These are phyloP conservation scores for Mycosphaerella arachidis DNA, from an alignment of 2,329 filamentous ascomycete genomes.

Conservation along the genomic window DNA sequence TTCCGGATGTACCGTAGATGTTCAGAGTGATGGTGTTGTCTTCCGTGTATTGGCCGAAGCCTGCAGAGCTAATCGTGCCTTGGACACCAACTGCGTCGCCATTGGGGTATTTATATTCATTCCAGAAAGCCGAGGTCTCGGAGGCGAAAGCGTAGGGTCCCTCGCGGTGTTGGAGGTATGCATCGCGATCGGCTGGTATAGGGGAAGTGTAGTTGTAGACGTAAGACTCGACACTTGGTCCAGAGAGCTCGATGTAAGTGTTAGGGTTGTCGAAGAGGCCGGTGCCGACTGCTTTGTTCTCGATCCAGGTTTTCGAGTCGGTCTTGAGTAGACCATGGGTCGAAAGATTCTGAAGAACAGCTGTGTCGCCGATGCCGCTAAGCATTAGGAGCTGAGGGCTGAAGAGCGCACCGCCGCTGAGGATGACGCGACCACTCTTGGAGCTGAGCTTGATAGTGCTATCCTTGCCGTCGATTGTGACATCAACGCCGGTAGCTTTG, in stretches of 20 bases:
- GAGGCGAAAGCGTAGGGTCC: constrained; percentile 53
- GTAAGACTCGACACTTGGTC: constrained; percentile 49
- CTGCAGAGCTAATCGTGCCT: constrained; percentile 50
- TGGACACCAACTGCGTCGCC: constrained; percentile 44
- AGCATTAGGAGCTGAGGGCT: constrained; percentile 62
- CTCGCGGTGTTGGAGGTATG: constrained; percentile 47
- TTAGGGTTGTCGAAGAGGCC: constrained; percentile 50
- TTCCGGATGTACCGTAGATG: constrained; percentile 54
- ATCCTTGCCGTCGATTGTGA: constrained; percentile 57
- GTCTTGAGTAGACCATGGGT: constrained; percentile 34
- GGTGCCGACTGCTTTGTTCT: constrained; percentile 47
- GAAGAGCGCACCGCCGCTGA: constrained; percentile 55
- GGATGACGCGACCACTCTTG: constrained; percentile 49
- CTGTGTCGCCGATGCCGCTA: constrained; percentile 56
- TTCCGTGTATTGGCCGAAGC: constrained; percentile 47
- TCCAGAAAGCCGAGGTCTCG: constrained; percentile 53
- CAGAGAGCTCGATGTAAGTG: constrained; percentile 48
- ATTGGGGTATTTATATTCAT: constrained; percentile 50
- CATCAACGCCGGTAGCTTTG: constrained; percentile 51
- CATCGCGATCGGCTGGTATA: constrained; percentile 37
- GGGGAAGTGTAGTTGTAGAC: constrained; percentile 46
- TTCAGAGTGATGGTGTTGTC: constrained; percentile 53
- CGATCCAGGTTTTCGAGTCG: constrained; percentile 42
- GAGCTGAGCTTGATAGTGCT: constrained; percentile 60
- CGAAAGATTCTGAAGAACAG: constrained; percentile 46